These are phyloP conservation scores for Tranzscheliella williamsii DNA, from an alignment of 1,284 basidiomycete species.

Conservation along the genomic window DNA sequence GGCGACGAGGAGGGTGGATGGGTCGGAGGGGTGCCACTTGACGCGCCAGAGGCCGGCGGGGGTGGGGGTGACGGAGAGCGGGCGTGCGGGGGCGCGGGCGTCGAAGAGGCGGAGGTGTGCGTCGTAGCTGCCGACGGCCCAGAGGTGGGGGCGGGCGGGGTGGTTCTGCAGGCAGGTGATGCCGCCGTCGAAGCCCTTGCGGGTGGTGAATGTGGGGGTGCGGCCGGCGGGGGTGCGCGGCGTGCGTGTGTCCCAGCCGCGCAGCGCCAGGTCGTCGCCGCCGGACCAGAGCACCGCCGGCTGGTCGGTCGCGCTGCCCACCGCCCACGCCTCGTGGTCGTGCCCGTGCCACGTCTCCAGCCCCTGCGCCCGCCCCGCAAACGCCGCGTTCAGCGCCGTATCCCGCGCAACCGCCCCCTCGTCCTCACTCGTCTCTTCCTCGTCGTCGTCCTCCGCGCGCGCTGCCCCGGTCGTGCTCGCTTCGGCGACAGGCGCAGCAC, in stretches of 20 bases:
- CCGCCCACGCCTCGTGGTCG: constrained; percentile 92
- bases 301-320: constrained; percentile 66
- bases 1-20: constrained; percentile 75
- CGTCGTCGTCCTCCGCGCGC: constrained; percentile 3
- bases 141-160: constrained; percentile 75
- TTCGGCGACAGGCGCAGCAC: no score
- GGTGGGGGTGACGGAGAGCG: constrained; percentile 71
- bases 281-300: constrained; percentile 94
- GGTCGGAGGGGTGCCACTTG: constrained; percentile 82
- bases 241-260: constrained; percentile 79
- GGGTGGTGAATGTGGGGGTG: constrained; percentile 71
- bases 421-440: constrained; percentile 23
- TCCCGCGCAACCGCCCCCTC: constrained; percentile 8
- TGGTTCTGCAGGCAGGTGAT: constrained; percentile 88
- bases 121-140: constrained; percentile 95
- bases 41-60: constrained; percentile 94
- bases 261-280: constrained; percentile 87
- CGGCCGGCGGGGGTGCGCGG: constrained; percentile 9
- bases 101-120: constrained; percentile 81
- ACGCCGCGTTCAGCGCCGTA: constrained; percentile 10
- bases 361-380: constrained; percentile 16
- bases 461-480: neutral
- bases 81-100: constrained; percentile 69
- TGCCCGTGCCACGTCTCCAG: constrained; percentile 76
- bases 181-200: constrained; percentile 82